Base-by-base conservation (phyloP, 179 eudicot species). In the Spinacia oleracea region DNA sequence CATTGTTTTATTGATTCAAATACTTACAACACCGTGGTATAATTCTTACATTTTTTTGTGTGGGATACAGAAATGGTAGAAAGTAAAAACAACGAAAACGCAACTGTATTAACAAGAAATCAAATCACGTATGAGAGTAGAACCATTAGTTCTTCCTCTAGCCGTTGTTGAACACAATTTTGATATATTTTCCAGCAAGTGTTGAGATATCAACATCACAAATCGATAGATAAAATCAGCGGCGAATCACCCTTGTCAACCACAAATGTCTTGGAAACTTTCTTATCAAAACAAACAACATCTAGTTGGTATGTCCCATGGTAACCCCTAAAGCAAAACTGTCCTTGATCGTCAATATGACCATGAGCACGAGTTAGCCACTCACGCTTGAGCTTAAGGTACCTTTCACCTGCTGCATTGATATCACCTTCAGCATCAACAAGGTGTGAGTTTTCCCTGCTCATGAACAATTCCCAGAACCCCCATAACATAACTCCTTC, bases 401-500 rank as follows among this genome's bases (percentile, higher is more conserved):
- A 85, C 81, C 91, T 81, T 48, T 74, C 81, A 6, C 98, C 98
- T 0, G 98, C 94, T 81, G 87, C 94, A 59, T 93, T 94, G 11
- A 93, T 1, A 16, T 93, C 96, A 0, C 97, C 98, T 85, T 94
- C 98, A 0, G 98, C 97, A 79, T 93, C 86, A 59, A 95, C 97
- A 14, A 93, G 86, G 74, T 91, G 91, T 1, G 95, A 73, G 65
- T 95, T 85, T 1, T 88, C 83, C 72, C 97, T 67, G 71, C 89
- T 88, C 96, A 91, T 94, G 32, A 87, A 91, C 73, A 95, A 58
- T 89, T 95, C 97, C 98, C 98, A 93, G 70, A 93, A 91, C 20
- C 98, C 98, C 97, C 97, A 95, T 45, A 95, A 50, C 91, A 95
- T 80, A 1, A 93, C 62, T 1, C 97, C 98, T 21, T 89, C 95